Evolutionary conservation across 179 eudicot species (phyloP).

Genomic region (Pouteria campechiana): DNA sequence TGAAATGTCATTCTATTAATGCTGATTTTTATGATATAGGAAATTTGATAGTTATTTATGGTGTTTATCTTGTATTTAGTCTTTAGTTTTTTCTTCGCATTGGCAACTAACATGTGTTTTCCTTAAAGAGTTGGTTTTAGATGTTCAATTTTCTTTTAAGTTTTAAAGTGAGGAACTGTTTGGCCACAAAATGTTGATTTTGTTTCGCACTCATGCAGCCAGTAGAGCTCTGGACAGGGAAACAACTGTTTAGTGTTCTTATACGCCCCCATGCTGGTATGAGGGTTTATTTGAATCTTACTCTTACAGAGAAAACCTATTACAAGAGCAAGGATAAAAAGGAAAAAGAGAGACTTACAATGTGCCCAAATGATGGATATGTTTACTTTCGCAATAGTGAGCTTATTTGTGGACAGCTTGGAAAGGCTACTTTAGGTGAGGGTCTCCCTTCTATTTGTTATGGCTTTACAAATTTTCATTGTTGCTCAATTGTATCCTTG

Average conservation of each 20-base stretch:
- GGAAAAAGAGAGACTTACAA: conserved; percentile 34
- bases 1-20: no score
- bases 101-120: no score
- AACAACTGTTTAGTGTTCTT: conserved; percentile 79
- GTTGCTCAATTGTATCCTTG: no score
- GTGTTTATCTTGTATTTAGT: no score
- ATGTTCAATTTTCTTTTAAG: no score
- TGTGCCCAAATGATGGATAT: conserved; percentile 83
- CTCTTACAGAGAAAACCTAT: conserved; percentile 68
- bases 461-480: not conserved
- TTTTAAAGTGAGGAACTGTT: no score
- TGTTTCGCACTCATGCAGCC: no score
- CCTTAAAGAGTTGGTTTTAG: no score
- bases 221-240: conserved; percentile 97
- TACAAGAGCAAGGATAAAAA: conserved; percentile 18
- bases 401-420: conserved; percentile 84
- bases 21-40: no score
- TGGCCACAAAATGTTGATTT: no score
- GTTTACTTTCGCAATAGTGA: conserved; percentile 95
- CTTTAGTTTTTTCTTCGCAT: no score
- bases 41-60: no score
- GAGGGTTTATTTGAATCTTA: conserved; percentile 82
- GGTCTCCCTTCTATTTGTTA: conserved; percentile 2
- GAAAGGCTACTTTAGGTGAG: conserved; percentile 93
- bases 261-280: conserved; percentile 75